Evolutionary conservation across 768 basidiomycete species (phyloP).

Genomic region (Dioszegia crocea): DNA sequence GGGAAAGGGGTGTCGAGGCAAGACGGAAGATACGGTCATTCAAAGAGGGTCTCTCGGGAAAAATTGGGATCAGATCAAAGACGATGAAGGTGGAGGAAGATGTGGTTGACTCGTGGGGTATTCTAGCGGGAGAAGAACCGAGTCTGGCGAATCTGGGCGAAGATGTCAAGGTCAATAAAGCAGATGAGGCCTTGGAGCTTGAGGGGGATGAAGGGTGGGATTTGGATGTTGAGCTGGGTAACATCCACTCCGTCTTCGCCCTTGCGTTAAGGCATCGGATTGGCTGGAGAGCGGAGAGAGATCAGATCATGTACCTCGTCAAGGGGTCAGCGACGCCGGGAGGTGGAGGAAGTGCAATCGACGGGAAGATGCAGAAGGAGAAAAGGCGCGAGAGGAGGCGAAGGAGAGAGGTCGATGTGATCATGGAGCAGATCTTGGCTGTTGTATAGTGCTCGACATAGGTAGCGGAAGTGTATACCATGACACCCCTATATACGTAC

Average conservation of each 20-base stretch:
- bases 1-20: conserved; percentile 10
- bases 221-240: conserved; percentile 20
- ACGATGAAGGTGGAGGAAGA: conserved; percentile 2
- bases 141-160: neutral
- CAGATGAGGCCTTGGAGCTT: too few relatives aligned
- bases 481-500: too few relatives aligned
- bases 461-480: too few relatives aligned
- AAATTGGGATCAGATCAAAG: neutral
- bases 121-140: conserved; percentile 38
- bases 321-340: conserved; percentile 22
- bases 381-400: neutral
- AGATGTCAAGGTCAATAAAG: too few relatives aligned
- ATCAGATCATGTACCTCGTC: conserved; percentile 36
- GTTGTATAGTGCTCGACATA: too few relatives aligned
- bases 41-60: neutral
- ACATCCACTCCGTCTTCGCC: conserved; percentile 25
- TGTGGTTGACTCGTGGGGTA: conserved; percentile 33
- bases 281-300: conserved; percentile 17
- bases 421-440: conserved; percentile 21
- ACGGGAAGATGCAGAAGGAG: neutral
- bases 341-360: neutral
- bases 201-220: conserved; percentile 12
- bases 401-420: conserved; percentile 16
- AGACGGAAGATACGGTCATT: neutral
- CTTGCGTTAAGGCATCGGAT: conserved; percentile 23